phyloP scores from a whole-genome alignment of 305 asterid species.

The Fraxinus sp. region DNA sequence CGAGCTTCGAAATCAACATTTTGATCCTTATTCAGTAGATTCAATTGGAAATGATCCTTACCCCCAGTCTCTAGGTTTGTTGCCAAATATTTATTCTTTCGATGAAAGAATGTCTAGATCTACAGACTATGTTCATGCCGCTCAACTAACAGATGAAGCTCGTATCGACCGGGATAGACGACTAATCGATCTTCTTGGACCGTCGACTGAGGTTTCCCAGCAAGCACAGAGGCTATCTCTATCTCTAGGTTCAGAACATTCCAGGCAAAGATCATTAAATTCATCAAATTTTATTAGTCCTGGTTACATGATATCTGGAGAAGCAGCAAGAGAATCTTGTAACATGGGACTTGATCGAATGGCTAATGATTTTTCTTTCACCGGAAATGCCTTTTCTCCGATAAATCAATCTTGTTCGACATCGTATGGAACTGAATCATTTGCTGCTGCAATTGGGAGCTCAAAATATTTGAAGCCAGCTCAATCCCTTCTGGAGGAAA shows the following conservation, averaged over 20 bases:
- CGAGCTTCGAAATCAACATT: constrained; percentile 45
- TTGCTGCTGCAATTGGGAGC: constrained; percentile 36
- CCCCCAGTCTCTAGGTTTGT: constrained; percentile 35
- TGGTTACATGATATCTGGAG: constrained; percentile 30
- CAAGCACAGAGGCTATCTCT: constrained; percentile 70
- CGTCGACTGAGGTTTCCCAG: constrained; percentile 39
- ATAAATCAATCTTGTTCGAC: constrained; percentile 37
- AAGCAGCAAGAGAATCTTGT: constrained; percentile 22
- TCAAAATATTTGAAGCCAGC: constrained; percentile 72
- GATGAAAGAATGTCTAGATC: constrained; percentile 38
- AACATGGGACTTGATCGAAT: constrained; percentile 21
- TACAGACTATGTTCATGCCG: constrained; percentile 34
- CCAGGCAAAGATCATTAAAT: constrained; percentile 31
- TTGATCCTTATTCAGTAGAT: constrained; percentile 40
- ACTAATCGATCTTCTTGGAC: constrained; percentile 70
- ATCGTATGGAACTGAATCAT: constrained; percentile 47
- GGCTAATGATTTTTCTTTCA: constrained; percentile 22
- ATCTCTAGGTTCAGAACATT: constrained; percentile 55
- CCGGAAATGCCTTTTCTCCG: constrained; percentile 29
- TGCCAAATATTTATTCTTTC: constrained; percentile 32
- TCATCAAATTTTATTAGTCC: constrained; percentile 36
- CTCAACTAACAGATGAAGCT: constrained; percentile 40
- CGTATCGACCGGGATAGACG: constrained; percentile 46
- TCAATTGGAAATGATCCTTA: constrained; percentile 26
- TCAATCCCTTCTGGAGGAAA: constrained; percentile 72